Conservation (phyloP, 345 rosid species). For the Eucalyptus sp. region DNA sequence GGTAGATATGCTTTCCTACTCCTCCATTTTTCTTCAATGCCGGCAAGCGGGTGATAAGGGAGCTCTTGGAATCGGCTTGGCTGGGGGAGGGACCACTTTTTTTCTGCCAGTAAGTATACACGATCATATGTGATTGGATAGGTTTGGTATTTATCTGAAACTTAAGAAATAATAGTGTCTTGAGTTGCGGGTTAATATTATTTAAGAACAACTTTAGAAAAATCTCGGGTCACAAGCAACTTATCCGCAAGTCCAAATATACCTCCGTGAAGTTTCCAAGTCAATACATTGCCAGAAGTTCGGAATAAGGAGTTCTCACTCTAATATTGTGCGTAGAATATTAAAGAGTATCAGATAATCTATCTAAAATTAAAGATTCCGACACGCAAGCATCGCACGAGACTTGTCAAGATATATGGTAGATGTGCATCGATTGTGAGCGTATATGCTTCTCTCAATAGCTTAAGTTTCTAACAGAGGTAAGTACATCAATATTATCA, state of each 20-base stretch:
- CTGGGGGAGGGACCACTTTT: background rate
- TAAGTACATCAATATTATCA: too few relatives aligned
- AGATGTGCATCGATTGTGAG: background rate
- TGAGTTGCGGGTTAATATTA: background rate
- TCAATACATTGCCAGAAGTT: background rate
- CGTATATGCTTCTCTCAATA: background rate
- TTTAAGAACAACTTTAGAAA: background rate
- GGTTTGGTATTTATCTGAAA: background rate
- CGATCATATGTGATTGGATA: background rate
- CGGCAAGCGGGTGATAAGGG: background rate
- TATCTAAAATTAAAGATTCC: background rate
- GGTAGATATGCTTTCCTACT: background rate
- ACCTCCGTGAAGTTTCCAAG: background rate
- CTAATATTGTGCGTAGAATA: background rate
- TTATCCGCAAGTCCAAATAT: background rate
- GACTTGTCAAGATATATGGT: background rate
- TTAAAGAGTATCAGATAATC: background rate
- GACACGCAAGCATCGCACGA: background rate
- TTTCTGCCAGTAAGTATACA: background rate
- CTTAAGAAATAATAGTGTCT: background rate
- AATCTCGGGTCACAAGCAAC: background rate
- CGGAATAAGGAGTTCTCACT: background rate
- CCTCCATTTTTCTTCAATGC: background rate
- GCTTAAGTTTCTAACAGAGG: background rate
- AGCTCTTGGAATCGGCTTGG: background rate